These are phyloP conservation scores for Ophiostoma triangulosporum DNA, from an alignment of 2,329 filamentous ascomycete genomes.

Conservation along the genomic window DNA sequence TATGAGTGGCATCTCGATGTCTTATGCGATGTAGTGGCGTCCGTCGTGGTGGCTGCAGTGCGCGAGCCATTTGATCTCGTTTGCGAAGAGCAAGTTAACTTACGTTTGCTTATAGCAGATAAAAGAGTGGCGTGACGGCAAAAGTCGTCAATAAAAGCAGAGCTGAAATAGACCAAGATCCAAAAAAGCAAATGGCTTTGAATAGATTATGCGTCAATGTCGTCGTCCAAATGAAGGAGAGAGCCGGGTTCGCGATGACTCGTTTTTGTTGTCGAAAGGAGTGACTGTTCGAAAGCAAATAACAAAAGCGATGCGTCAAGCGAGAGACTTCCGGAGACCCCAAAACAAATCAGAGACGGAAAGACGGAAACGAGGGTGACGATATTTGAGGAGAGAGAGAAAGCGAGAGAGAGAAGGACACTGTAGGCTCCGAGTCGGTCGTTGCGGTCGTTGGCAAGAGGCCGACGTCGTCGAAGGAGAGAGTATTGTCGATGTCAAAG, in stretches of 20 bases:
- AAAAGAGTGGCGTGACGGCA: constrained; percentile 2
- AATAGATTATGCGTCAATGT: not conserved
- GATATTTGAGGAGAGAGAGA: not conserved
- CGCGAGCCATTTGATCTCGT: too few species aligned
- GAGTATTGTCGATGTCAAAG: constrained; percentile 17
- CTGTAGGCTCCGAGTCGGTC: constrained; percentile 16
- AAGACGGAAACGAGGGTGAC: not conserved
- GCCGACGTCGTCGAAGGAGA: constrained; percentile 15
- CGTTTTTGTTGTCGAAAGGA: not conserved
- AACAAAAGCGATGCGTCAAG: constrained; percentile 6
- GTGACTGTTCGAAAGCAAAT: not conserved
- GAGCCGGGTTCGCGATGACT: not conserved
- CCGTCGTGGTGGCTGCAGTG: too few species aligned
- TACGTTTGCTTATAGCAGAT: not conserved
- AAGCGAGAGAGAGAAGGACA: constrained; percentile 10
- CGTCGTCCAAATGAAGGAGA: constrained; percentile 1
- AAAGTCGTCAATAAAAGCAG: not conserved
- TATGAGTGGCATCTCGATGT: too few species aligned
- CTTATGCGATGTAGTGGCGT: too few species aligned
- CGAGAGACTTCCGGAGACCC: constrained; percentile 18
- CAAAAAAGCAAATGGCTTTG: not conserved
- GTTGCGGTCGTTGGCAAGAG: constrained; percentile 17
- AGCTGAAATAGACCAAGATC: not conserved
- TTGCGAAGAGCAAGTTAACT: too few species aligned
- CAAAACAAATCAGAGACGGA: not conserved